A percentile compares a stretch with the other conserved stretches of the same genome.
Evolutionary conservation across 2,329 filamentous ascomycete genomes (phyloP).

Genomic region (Cercospora canescens): DNA sequence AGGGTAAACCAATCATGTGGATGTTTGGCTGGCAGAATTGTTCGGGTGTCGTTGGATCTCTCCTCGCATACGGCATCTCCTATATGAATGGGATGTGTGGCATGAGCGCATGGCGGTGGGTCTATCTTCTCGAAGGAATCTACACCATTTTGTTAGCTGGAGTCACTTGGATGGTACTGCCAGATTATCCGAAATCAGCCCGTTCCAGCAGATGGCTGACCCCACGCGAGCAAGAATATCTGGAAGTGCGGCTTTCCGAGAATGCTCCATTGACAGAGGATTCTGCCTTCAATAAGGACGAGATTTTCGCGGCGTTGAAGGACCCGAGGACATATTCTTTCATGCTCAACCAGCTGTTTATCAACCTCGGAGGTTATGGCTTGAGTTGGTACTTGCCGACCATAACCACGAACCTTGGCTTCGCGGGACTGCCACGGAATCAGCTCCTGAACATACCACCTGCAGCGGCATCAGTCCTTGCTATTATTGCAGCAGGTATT

Average conservation of each 20-base stretch:
- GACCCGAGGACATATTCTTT: slow-evolving; percentile 41
- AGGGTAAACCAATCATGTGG: too few species aligned
- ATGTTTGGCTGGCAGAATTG: too few species aligned
- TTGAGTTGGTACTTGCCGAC: slow-evolving; percentile 50
- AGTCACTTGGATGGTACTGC: slow-evolving; percentile 44
- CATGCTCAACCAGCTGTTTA: slow-evolving; percentile 56
- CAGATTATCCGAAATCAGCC: slow-evolving; percentile 59
- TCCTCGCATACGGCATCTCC: slow-evolving; percentile 45
- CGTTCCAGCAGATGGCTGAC: slow-evolving; percentile 52
- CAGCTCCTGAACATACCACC: slow-evolving; percentile 44
- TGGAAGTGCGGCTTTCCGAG: slow-evolving; percentile 47
- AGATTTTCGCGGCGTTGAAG: slow-evolving; percentile 55
- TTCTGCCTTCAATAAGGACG: slow-evolving; percentile 57
- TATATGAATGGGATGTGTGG: slow-evolving; percentile 47
- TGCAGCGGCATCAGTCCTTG: slow-evolving; percentile 28
- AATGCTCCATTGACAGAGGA: slow-evolving; percentile 43
- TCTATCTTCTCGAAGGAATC: slow-evolving; percentile 27
- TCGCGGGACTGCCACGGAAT: slow-evolving; percentile 53
- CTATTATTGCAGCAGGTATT: slow-evolving; percentile 33
- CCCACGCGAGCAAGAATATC: slow-evolving; percentile 50
- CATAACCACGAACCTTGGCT: slow-evolving; percentile 62
- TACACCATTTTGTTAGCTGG: slow-evolving; percentile 44
- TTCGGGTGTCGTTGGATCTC: slow-evolving; percentile 38
- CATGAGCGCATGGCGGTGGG: slow-evolving; percentile 28
- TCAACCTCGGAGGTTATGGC: slow-evolving; percentile 59